Base-by-base conservation (phyloP, 73 alveolate species). In the Breviolum minutum region DNA sequence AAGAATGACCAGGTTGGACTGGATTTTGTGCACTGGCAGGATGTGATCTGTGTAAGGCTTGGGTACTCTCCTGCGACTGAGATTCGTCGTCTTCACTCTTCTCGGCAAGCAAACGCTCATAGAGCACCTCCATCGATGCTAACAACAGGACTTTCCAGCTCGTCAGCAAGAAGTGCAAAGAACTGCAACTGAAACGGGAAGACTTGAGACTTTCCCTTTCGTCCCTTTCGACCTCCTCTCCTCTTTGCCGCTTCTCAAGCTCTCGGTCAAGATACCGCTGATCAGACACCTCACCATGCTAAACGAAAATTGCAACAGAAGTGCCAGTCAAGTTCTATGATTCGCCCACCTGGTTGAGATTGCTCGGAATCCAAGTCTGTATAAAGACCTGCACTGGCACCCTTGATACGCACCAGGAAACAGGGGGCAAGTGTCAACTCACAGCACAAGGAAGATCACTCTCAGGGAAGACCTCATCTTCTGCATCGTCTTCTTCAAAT, bases 321-420 rank as follows among this genome's bases (percentile, higher is more conserved):
- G 2, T 40, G 74, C 94, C 9, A 26, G 32, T 48, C 16, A 17
- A 54, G 54, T 22, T n/a, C 84, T 48, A 17, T 6, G 8, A 19
- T n/a, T 48, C 1, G 96, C 61, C 63, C 29, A 48, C 99, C 99
- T 95, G 99, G 86, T 95, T 80, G 81, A 95, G 81, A 64, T 95
- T 84, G 79, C 95, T 77, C 19, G 99, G 99, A 24, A 95, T 95
- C 99, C 99, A 95, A 54, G 99, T 95, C 61, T 66, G 76, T 17
- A 95, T 69, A 29, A 95, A 95, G 20, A 81, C 88, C 95, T 48
- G 20, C 48, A 19, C 2, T 30, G 63, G 24, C 54, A 40, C 54
- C 54, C 54, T 40, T 40, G 54, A 40, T 40, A 40, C 40, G 29
- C 54, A 40, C 54, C 54, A 40, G 54, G 54, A 40, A 40, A 40